These are phyloP conservation scores for Neoboletus magnificus DNA, from an alignment of 768 basidiomycete genomes.

Conservation along the genomic window DNA sequence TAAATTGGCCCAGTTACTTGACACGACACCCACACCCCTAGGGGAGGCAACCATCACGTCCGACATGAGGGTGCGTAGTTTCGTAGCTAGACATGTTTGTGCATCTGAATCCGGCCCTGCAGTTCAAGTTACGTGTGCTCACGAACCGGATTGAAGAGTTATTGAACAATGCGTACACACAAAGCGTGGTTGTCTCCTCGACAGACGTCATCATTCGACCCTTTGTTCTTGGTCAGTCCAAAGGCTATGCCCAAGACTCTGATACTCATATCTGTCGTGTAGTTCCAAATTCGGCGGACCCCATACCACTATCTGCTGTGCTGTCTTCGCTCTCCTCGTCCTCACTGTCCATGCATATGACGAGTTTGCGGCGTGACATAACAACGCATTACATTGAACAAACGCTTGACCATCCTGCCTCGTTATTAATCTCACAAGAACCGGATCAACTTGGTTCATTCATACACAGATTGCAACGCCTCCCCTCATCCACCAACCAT, in stretches of 20 bases:
- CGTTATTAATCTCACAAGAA: constrained; percentile 37
- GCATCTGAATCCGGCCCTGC: constrained; percentile 1
- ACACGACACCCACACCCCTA: constrained; percentile 49
- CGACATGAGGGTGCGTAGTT: constrained; percentile 54
- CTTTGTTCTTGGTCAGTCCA: constrained; percentile 46
- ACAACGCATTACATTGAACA: constrained; percentile 55
- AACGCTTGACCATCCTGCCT: constrained; percentile 51
- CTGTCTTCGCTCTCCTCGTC: constrained; percentile 55
- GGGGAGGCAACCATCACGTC: constrained; percentile 46
- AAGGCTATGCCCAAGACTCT: constrained; percentile 25
- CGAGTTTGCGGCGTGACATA: constrained; percentile 64
- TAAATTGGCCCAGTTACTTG: constrained; percentile 44
- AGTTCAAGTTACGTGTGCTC: constrained; percentile 56
- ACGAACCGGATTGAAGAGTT: constrained; percentile 67
- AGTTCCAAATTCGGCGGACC: constrained; percentile 58
- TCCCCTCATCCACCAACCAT: constrained; percentile 41
- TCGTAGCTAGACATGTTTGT: not conserved
- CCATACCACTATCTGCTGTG: constrained; percentile 51
- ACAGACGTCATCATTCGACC: constrained; percentile 49
- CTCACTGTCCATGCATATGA: constrained; percentile 53
- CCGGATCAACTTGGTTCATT: constrained; percentile 30
- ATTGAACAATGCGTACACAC: constrained; percentile 62
- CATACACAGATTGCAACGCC: constrained; percentile 47
- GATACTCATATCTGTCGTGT: constrained; percentile 1
- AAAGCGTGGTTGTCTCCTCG: constrained; percentile 51